Conservation (phyloP, 139 green algal species). For the Microglena sp. region DNA sequence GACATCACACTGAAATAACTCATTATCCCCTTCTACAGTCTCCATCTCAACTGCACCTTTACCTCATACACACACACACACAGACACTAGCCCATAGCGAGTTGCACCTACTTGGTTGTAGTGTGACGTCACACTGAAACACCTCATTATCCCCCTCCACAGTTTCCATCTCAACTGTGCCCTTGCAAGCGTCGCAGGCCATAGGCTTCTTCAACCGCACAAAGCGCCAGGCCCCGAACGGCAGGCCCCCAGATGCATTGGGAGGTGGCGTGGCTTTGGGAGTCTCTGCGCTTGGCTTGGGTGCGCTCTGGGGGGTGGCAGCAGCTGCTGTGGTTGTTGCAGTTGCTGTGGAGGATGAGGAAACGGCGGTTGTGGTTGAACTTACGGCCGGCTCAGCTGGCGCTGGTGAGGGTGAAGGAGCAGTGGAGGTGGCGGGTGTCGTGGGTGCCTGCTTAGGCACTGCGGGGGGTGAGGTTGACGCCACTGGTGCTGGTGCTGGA, state of each 20-base stretch:
- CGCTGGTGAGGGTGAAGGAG: neutral
- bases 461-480: neutral
- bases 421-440: neutral
- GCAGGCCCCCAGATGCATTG: neutral
- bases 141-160: conserved; percentile 20
- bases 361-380: neutral
- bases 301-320: too few relatives aligned
- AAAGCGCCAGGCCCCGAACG: conserved; percentile 1
- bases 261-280: neutral
- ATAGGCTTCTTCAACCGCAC: conserved; percentile 10
- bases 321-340: neutral
- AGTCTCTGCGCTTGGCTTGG: neutral
- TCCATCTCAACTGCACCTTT: too few relatives aligned
- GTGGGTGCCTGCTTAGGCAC: neutral
- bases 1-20: too few relatives aligned
- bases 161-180: conserved; percentile 24
- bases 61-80: too few relatives aligned
- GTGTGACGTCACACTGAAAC: conserved; percentile 26
- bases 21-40: too few relatives aligned
- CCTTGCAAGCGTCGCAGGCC: conserved; percentile 10
- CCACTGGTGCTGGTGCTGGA: too few relatives aligned
- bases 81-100: too few relatives aligned
- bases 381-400: neutral
- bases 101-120: conserved; percentile 16
- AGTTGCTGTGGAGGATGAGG: neutral